Conservation (phyloP, 2,329 filamentous ascomycete species). For the Exophiala sp. region DNA sequence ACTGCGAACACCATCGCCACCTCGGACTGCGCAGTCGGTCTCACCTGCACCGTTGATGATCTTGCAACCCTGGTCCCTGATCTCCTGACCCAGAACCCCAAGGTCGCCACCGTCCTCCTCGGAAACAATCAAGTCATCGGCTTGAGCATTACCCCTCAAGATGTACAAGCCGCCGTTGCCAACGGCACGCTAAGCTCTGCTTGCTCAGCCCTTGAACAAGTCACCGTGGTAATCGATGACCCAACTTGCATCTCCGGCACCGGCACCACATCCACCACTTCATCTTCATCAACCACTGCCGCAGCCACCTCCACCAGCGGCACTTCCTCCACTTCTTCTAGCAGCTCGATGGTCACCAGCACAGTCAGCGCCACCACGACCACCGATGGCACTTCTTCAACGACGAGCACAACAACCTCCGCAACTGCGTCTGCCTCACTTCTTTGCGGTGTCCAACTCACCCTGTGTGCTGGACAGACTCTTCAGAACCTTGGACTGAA, state of each 20-base stretch:
- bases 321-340: not conserved
- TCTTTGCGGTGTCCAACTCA: not conserved
- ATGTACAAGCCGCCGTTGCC: constrained; percentile 7
- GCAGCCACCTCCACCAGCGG: not conserved
- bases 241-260: constrained; percentile 7
- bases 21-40: constrained; percentile 8
- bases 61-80: constrained; percentile 6
- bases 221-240: constrained; percentile 7
- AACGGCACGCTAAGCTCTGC: constrained; percentile 1
- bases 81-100: constrained; percentile 1
- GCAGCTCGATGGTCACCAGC: not conserved
- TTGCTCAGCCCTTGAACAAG: not conserved
- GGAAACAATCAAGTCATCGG: constrained; percentile 12
- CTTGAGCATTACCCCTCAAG: constrained; percentile 10
- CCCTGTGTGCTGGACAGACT: not conserved
- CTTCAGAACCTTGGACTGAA: not conserved
- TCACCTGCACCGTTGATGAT: constrained; percentile 9
- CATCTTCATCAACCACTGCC: not conserved
- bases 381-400: not conserved
- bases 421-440: not conserved
- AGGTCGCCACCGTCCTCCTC: constrained; percentile 3
- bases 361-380: constrained; percentile 1
- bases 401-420: not conserved
- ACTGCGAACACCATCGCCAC: constrained; percentile 10
- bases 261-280: not conserved